Conservation (phyloP, 2,329 filamentous ascomycete genomes). For the Dothiorella sarmentorum region DNA sequence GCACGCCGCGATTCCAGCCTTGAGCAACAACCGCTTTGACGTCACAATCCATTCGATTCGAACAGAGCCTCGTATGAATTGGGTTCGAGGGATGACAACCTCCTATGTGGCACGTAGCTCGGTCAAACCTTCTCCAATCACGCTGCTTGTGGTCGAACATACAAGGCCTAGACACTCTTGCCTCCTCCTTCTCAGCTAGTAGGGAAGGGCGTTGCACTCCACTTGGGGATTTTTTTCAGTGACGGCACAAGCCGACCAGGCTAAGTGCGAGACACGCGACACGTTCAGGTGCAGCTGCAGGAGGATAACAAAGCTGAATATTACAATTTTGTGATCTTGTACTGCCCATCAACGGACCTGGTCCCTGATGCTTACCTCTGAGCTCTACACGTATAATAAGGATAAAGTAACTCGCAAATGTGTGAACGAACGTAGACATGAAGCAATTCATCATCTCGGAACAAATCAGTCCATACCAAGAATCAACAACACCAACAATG, state of each 20-base stretch:
- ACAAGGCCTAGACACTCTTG: constrained; percentile 2
- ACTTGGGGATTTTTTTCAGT: neutral
- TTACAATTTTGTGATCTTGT: neutral
- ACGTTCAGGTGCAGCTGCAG: neutral
- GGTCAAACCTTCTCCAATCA: neutral
- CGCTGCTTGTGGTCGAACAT: constrained; percentile 10
- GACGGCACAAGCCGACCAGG: neutral
- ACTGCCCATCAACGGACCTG: neutral
- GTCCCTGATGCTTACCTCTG: neutral
- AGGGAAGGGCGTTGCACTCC: constrained; percentile 17
- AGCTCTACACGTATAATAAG: neutral
- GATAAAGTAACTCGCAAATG: neutral
- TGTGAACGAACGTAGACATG: neutral
- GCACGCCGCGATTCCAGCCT: neutral
- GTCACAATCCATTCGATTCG: neutral
- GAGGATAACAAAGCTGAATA: neutral
- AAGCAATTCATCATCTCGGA: neutral
- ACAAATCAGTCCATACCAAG: neutral
- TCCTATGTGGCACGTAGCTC: neutral
- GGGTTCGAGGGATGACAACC: neutral
- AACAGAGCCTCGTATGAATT: too few relatives aligned
- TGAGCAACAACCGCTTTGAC: neutral
- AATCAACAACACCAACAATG: neutral
- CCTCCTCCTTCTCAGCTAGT: neutral
- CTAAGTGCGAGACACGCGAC: neutral